Percentiles rank a stretch among this genome's conserved stretches.
Conservation (phyloP, 2,329 filamentous ascomycete genomes). For the Xylogone sp. region DNA sequence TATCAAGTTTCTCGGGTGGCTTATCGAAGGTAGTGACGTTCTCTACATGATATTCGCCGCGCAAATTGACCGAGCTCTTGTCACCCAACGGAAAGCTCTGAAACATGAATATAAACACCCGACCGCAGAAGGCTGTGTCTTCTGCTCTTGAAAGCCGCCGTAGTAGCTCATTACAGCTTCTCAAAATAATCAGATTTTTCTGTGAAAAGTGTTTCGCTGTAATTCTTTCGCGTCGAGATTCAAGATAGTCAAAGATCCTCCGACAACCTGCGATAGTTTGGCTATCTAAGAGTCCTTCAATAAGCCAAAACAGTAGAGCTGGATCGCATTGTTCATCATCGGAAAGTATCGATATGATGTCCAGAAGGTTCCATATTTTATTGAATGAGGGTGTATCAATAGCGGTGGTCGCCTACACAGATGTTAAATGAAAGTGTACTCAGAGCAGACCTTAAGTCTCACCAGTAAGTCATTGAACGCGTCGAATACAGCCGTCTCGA, state of each 20-base stretch:
- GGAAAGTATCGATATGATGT: conserved; percentile 83
- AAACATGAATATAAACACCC: conserved; percentile 98
- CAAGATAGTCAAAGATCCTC: conserved; percentile 89
- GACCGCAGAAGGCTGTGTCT: conserved; percentile 93
- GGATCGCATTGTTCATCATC: conserved; percentile 77
- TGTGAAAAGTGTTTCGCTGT: conserved; percentile 76
- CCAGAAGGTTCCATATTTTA: conserved; percentile 87
- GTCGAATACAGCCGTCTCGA: conserved; percentile 80
- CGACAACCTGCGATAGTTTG: conserved; percentile 92
- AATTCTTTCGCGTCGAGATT: conserved; percentile 86
- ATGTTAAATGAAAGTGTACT: too few species aligned
- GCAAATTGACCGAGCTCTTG: conserved; percentile 93
- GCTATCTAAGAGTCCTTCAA: conserved; percentile 93
- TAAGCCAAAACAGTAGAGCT: conserved; percentile 80
- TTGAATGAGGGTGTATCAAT: conserved; percentile 79
- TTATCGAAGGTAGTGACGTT: conserved; percentile 87
- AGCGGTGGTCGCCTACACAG: conserved; percentile 60
- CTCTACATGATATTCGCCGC: conserved; percentile 93
- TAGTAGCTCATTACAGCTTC: conserved; percentile 93
- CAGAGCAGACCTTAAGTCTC: conserved; percentile 35
- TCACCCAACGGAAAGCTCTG: conserved; percentile 96
- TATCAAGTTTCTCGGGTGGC: conserved; percentile 24
- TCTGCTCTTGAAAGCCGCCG: conserved; percentile 90
- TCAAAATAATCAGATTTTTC: conserved; percentile 85
- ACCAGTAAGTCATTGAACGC: conserved; percentile 79